Base-by-base conservation (phyloP, 1,284 basidiomycete species). In the Trametes sp. region DNA sequence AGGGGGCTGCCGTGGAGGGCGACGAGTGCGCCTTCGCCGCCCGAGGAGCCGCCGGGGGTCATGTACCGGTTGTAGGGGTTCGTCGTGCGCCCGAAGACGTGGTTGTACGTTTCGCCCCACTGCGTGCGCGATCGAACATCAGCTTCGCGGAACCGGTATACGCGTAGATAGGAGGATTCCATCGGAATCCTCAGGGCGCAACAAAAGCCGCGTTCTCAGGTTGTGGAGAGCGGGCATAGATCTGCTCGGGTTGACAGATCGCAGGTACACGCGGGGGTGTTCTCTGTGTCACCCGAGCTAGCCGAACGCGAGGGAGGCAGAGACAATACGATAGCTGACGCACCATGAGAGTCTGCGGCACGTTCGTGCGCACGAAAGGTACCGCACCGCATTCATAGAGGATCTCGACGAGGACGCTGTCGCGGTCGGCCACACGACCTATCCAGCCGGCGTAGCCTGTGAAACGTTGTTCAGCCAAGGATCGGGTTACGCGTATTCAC, bases 21-120 rank as follows among this genome's bases (percentile, higher is more conserved):
- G 29, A 95, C 75, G 26, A 95, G 74, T 5, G 92, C 91, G 0
- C 79, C 91, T 73, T 95, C 93, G 45, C 93, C 93, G 10, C 94
- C 94, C 3, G 89, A 89, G 49, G 88, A 90, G 8, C 94, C 93
- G 35, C 94, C 93, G 46, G 82, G 84, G 0, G 89, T 91, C 72
- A 90, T 89, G 9, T 80, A 76, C 10, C 82, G 75, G 64, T 84
- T 86, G 77, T 87, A 87, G 0, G 94, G 94, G 72, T 96, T 94
- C 29, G 79, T 79, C 0, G 93, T 88, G 8, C 82, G 78, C 0
- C 93, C 93, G 80, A 89, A 96, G 19, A 81, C 75, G 49, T 76
- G 69, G 61, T 80, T 80, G 68, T 73, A 76, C 21, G 78, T 80
- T 63, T 80, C 79, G 41, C 74, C 75, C 78, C 78, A 80, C 78